Evolutionary conservation across 1,284 basidiomycete genomes (phyloP).

Genomic region (Porodaedalea pini): DNA sequence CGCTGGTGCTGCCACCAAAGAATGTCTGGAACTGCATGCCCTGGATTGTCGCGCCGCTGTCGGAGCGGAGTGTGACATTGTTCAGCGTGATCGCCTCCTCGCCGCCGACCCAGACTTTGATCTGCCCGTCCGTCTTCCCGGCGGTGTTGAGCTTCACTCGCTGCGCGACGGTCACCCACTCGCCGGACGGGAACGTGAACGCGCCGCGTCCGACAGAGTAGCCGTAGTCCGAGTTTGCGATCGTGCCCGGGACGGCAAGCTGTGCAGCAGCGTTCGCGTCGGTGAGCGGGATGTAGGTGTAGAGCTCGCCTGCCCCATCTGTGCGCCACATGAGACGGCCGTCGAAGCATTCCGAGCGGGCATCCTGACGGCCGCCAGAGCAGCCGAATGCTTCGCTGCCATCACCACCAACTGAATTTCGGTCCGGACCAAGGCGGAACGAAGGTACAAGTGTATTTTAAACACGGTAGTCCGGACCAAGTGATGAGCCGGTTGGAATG

Average conservation of each 20-base stretch:
- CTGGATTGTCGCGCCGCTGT: slow-evolving; percentile 23
- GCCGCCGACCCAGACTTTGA: slow-evolving; percentile 29
- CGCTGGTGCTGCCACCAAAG: slow-evolving; percentile 34
- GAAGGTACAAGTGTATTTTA: not conserved
- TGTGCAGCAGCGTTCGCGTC: slow-evolving; percentile 10
- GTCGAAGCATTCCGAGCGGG: slow-evolving; percentile 23
- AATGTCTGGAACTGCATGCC: slow-evolving; percentile 37
- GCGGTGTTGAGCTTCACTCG: slow-evolving; percentile 39
- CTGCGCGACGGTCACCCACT: slow-evolving; percentile 38
- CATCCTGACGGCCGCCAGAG: slow-evolving; percentile 49
- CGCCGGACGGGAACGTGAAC: slow-evolving; percentile 25
- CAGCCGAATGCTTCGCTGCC: slow-evolving; percentile 41
- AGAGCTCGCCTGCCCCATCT: slow-evolving; percentile 51
- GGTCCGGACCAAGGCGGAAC: not conserved
- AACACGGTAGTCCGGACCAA: too few species aligned
- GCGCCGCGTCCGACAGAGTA: slow-evolving; percentile 29
- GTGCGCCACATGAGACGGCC: slow-evolving; percentile 27
- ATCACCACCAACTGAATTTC: slow-evolving; percentile 46
- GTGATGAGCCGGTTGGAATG: too few species aligned
- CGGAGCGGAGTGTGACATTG: slow-evolving; percentile 24
- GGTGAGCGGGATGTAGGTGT: slow-evolving; percentile 50
- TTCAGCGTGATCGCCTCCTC: slow-evolving; percentile 23
- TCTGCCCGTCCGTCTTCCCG: slow-evolving; percentile 26
- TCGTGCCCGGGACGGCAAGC: slow-evolving; percentile 24
- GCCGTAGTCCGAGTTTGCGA: slow-evolving; percentile 28